phyloP scores from a whole-genome alignment of 352 stramenopile species.

The Globisporangium cystogenes region DNA sequence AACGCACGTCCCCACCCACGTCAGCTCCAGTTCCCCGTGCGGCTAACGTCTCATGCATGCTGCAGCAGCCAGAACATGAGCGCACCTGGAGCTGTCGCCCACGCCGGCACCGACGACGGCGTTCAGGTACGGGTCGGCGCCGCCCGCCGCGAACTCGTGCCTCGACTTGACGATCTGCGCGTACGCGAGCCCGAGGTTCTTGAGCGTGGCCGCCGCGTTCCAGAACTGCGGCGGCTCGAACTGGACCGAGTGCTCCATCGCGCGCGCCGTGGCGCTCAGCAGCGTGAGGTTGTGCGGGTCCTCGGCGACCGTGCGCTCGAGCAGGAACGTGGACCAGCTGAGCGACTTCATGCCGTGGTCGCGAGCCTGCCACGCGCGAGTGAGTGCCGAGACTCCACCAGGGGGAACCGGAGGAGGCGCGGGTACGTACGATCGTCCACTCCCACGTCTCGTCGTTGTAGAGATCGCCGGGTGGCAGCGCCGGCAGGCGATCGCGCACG shows the following conservation, averaged over 20 bases:
- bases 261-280: conserved; percentile 68
- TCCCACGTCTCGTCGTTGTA: conserved; percentile 92
- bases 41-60: too few species aligned
- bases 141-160: conserved; percentile 27
- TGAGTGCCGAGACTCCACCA: too few species aligned
- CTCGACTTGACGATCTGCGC: conserved; percentile 90
- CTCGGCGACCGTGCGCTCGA: conserved; percentile 80
- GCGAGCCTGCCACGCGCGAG: conserved; percentile 56
- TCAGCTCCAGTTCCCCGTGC: too few species aligned
- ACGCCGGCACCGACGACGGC: conserved; percentile 32
- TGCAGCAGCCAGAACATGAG: neutral
- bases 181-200: conserved; percentile 93
- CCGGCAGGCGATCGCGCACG: conserved; percentile 30
- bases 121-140: conserved; percentile 47
- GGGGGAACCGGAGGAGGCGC: too few species aligned
- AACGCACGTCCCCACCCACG: neutral
- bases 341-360: conserved; percentile 75
- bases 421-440: conserved; percentile 86
- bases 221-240: conserved; percentile 67
- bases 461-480: conserved; percentile 48
- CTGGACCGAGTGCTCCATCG: conserved; percentile 59
- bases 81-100: conserved; percentile 31
- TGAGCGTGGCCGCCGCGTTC: conserved; percentile 59
- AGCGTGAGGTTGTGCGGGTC: conserved; percentile 58
- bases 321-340: conserved; percentile 80